Conservation (phyloP, 768 basidiomycete species). For the Boletus rubroflammeus region DNA sequence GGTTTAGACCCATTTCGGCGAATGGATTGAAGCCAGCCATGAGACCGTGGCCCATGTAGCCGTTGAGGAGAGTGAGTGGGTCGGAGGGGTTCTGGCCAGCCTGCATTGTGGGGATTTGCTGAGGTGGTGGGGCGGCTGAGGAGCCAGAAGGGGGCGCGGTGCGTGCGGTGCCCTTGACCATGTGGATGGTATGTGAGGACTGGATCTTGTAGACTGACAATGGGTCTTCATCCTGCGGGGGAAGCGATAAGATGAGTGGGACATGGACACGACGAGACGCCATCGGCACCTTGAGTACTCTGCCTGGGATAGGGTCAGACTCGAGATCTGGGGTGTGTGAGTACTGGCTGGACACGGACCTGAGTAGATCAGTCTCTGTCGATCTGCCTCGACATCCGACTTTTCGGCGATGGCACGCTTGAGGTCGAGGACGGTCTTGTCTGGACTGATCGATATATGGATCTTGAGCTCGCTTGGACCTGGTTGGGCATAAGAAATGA, state of each 20-base stretch:
- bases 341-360: slow-evolving; percentile 43
- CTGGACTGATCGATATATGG: slow-evolving; percentile 72
- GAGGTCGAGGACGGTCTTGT: slow-evolving; percentile 86
- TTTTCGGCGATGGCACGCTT: slow-evolving; percentile 86
- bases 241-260: slow-evolving; percentile 6
- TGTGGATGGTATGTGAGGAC: slow-evolving; percentile 82
- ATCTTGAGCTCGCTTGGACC: slow-evolving; percentile 93
- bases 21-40: slow-evolving; percentile 93
- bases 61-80: slow-evolving; percentile 80
- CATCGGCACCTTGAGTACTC: slow-evolving; percentile 62
- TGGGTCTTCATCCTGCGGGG: slow-evolving; percentile 69
- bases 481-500: slow-evolving; percentile 17
- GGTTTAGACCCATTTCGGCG: slow-evolving; percentile 83
- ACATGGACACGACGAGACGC: not conserved
- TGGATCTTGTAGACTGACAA: slow-evolving; percentile 89
- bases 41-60: slow-evolving; percentile 70
- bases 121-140: slow-evolving; percentile 40
- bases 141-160: slow-evolving; percentile 32
- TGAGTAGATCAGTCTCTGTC: slow-evolving; percentile 90
- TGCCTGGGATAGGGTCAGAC: slow-evolving; percentile 38
- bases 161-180: slow-evolving; percentile 83
- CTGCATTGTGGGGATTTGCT: slow-evolving; percentile 73
- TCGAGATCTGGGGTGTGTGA: not conserved
- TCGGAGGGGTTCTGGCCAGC: slow-evolving; percentile 87
- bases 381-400: slow-evolving; percentile 80